Conservation (phyloP, 192 early-diverging fungal genomes). For the Pilaira anomala region DNA sequence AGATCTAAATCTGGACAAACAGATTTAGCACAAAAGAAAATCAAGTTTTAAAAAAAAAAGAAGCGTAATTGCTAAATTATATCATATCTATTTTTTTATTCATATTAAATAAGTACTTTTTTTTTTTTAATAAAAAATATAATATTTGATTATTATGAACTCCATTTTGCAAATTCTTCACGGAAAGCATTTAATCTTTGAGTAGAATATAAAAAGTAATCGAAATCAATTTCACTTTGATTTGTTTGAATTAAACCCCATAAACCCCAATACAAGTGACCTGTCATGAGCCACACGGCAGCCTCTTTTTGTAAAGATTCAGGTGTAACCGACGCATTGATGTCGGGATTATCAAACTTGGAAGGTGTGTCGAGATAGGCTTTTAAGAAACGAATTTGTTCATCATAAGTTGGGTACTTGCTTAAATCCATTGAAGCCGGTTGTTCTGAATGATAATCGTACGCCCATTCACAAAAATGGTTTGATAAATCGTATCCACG, state of each 20-base stretch:
- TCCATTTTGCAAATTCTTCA: conserved; percentile 23
- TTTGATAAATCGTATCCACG: conserved; percentile 77
- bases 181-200: conserved; percentile 51
- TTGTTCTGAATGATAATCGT: conserved; percentile 65
- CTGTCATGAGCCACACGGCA: conserved; percentile 38
- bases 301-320: conserved; percentile 43
- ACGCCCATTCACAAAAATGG: conserved; percentile 82
- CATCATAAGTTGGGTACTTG: conserved; percentile 50
- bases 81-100: no score
- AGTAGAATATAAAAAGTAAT: conserved; percentile 64
- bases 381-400: conserved; percentile 58
- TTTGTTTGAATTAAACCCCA: conserved; percentile 75
- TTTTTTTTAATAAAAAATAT: no score
- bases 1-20: no score
- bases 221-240: conserved; percentile 75
- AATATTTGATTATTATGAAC: not conserved
- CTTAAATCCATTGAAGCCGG: conserved; percentile 42
- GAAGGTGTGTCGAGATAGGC: conserved; percentile 53
- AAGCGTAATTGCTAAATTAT: no score
- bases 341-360: not conserved
- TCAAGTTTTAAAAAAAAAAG: no score
- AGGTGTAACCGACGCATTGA: not conserved
- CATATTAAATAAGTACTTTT: no score
- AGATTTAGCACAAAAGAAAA: no score
- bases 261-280: conserved; percentile 71